These are phyloP conservation scores for Setaria italica DNA, from an alignment of 202 grass and related monocot species.

Conservation along the genomic window DNA sequence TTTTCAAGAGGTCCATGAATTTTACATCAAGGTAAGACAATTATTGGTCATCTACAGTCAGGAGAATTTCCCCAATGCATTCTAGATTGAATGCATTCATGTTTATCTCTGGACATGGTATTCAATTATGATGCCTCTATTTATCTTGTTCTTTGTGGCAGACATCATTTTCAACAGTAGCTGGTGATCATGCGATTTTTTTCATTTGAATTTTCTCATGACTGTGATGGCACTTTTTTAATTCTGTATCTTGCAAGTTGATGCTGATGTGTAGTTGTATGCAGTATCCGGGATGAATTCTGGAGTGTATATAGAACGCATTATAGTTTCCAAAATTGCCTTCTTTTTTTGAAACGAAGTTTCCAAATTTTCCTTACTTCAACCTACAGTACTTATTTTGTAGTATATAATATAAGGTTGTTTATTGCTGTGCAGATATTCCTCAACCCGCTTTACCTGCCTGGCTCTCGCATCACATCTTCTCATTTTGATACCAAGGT, in stretches of 20 bases:
- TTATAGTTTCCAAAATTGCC: background rate
- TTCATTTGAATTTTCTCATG: constrained; percentile 10
- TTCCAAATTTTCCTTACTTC: constrained; percentile 12
- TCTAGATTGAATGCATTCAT: constrained; percentile 18
- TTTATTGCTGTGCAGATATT: constrained; percentile 63
- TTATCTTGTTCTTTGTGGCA: constrained; percentile 27
- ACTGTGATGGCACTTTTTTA: background rate
- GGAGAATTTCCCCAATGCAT: constrained; percentile 13
- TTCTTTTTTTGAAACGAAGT: background rate
- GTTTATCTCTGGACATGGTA: constrained; percentile 12
- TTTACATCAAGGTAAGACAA: constrained; percentile 83
- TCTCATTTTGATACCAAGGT: constrained; percentile 95
- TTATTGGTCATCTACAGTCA: background rate
- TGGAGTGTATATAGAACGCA: background rate
- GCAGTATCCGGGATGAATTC: background rate
- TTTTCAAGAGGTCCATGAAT: constrained; percentile 95
- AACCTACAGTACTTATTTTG: background rate
- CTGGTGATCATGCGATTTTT: background rate
- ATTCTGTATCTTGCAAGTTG: background rate
- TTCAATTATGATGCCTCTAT: constrained; percentile 11
- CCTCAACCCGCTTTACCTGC: constrained; percentile 79
- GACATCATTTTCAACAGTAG: background rate
- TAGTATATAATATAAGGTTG: background rate
- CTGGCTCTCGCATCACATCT: constrained; percentile 83
- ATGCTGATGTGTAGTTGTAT: background rate